Evolutionary conservation across 2,329 filamentous ascomycete species (phyloP).

Genomic region (Pseudogymnoascus verrucosus): DNA sequence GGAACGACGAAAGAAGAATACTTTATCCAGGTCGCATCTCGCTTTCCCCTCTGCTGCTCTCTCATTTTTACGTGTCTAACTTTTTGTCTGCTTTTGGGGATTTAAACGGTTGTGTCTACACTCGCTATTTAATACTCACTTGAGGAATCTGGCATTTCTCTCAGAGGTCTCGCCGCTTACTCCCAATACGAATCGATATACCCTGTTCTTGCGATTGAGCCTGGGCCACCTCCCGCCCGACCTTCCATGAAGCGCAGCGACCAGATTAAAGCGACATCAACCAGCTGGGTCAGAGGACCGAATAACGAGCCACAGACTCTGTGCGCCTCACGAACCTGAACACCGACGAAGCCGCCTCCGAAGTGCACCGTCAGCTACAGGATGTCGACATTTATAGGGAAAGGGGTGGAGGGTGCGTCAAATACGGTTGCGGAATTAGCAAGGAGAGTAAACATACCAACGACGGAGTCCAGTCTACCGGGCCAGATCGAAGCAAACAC

Average conservation of each 20-base stretch:
- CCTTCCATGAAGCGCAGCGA: background rate
- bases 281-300: background rate
- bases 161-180: background rate
- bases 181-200: background rate
- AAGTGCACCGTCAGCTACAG: background rate
- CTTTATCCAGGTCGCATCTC: background rate
- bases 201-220: background rate
- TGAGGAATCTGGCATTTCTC: conserved; percentile 7
- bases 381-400: background rate
- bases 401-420: conserved; percentile 18
- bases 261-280: background rate
- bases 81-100: background rate
- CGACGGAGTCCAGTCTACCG: conserved; percentile 51
- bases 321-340: background rate
- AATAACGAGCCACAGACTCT: background rate
- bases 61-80: background rate
- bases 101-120: background rate
- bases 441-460: conserved; percentile 49
- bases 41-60: background rate
- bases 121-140: background rate
- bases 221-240: background rate
- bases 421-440: conserved; percentile 22
- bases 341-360: background rate
- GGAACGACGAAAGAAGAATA: conserved; percentile 1
- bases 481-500: conserved; percentile 55